These are phyloP conservation scores for Macrolepiota fuliginosa DNA, from an alignment of 768 basidiomycete genomes.

Conservation along the genomic window DNA sequence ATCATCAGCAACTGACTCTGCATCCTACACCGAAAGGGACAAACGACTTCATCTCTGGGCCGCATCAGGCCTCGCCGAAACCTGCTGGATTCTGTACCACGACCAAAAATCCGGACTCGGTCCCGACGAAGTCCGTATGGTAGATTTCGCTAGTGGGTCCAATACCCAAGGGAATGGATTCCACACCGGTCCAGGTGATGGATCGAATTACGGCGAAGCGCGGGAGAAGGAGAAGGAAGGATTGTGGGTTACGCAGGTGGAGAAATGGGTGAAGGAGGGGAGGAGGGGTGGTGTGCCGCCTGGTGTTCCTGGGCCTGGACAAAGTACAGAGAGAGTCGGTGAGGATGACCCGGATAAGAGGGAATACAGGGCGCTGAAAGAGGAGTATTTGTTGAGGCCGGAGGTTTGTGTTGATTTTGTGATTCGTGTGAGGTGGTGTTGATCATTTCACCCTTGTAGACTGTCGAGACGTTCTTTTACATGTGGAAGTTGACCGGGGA, in stretches of 20 bases:
- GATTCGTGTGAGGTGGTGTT: neutral
- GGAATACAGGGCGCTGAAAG: constrained; percentile 47
- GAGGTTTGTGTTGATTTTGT: constrained; percentile 46
- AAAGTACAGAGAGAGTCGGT: constrained; percentile 7
- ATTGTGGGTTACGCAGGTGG: constrained; percentile 45
- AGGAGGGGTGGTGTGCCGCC: constrained; percentile 29
- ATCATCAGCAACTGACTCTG: constrained; percentile 8
- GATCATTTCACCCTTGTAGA: constrained; percentile 33
- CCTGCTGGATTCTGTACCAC: constrained; percentile 64
- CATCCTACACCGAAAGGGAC: constrained; percentile 26
- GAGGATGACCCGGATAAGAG: constrained; percentile 28
- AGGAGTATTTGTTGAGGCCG: constrained; percentile 59
- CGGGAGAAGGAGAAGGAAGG: constrained; percentile 8
- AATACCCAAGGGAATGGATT: neutral
- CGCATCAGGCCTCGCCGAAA: constrained; percentile 67
- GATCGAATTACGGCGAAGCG: constrained; percentile 18
- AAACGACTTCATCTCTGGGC: constrained; percentile 63
- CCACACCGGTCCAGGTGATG: constrained; percentile 14
- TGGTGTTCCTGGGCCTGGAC: constrained; percentile 9
- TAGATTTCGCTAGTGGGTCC: constrained; percentile 11
- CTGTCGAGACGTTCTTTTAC: constrained; percentile 68
- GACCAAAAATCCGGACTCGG: constrained; percentile 66
- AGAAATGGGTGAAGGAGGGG: constrained; percentile 43
- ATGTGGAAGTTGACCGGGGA: constrained; percentile 70
- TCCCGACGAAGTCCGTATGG: constrained; percentile 52